A percentile compares a stretch with the other conserved stretches of the same genome.
These are phyloP conservation scores for Aspergillus fijiensis DNA, from an alignment of 2,329 filamentous ascomycete species.

Conservation along the genomic window DNA sequence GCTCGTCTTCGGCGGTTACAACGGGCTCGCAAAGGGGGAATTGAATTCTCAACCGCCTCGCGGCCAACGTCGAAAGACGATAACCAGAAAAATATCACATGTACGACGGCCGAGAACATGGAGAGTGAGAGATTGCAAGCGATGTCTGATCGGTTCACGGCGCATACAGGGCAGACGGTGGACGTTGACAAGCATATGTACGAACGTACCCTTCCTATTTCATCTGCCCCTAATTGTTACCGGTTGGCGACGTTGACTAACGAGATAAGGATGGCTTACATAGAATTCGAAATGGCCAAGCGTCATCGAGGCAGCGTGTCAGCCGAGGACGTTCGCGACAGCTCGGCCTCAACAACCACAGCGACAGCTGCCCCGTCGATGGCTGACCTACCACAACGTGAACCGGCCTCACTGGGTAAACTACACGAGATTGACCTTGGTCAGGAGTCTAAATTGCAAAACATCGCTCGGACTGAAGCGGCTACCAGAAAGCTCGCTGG, in stretches of 20 bases:
- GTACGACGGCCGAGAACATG: constrained; percentile 30
- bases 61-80: constrained; percentile 21
- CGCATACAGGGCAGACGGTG: constrained; percentile 58
- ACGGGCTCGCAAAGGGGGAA: constrained; percentile 43
- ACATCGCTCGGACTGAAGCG: constrained; percentile 46
- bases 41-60: constrained; percentile 45
- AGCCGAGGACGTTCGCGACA: constrained; percentile 15
- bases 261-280: constrained; percentile 64
- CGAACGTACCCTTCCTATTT: constrained; percentile 33
- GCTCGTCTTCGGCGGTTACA: constrained; percentile 41
- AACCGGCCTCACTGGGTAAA: constrained; percentile 56
- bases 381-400: constrained; percentile 36
- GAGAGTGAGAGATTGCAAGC: constrained; percentile 39
- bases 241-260: constrained; percentile 48
- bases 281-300: constrained; percentile 66
- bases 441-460: constrained; percentile 44
- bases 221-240: constrained; percentile 1
- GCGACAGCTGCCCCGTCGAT: constrained; percentile 16
- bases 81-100: constrained; percentile 18
- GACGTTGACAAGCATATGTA: constrained; percentile 65
- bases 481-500: constrained; percentile 45
- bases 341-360: constrained; percentile 12
- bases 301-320: constrained; percentile 34
- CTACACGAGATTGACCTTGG: constrained; percentile 59
- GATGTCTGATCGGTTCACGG: constrained; percentile 55